Conservation (phyloP, 139 green algal genomes). For the Coelastrella sp. region DNA sequence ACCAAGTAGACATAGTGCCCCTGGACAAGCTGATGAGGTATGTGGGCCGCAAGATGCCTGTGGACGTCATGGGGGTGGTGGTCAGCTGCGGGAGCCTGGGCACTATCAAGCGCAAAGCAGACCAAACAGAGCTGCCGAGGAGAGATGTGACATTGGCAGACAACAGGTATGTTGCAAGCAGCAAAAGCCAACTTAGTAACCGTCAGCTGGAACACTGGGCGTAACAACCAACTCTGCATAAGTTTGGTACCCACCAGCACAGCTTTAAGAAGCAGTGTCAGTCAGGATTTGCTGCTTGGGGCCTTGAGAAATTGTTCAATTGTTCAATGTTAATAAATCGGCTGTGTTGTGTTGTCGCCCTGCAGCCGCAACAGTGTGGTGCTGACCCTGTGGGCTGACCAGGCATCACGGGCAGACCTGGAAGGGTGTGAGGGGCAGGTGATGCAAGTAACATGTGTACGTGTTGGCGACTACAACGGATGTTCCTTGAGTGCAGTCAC, state of each 20-base stretch:
- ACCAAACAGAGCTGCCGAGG: slow-evolving; percentile 77
- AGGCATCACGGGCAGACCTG: slow-evolving; percentile 59
- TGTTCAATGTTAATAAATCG: too few relatives aligned
- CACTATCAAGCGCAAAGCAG: slow-evolving; percentile 86
- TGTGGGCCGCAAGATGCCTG: slow-evolving; percentile 71
- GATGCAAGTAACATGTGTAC: slow-evolving; percentile 45
- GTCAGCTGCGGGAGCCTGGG: slow-evolving; percentile 62
- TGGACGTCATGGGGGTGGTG: slow-evolving; percentile 88
- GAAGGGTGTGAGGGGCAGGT: slow-evolving; percentile 55
- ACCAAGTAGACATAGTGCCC: slow-evolving; percentile 71
- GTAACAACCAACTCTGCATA: not conserved
- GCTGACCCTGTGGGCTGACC: slow-evolving; percentile 82
- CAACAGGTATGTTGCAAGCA: not conserved
- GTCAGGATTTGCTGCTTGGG: not conserved
- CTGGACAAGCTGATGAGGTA: slow-evolving; percentile 75
- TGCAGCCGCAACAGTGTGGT: slow-evolving; percentile 75
- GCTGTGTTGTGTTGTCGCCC: not conserved
- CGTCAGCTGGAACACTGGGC: not conserved
- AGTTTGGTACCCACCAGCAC: not conserved
- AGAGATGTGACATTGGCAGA: slow-evolving; percentile 28
- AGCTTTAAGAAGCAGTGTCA: not conserved
- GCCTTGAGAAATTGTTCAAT: too few relatives aligned
- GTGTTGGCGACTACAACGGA: slow-evolving; percentile 54
- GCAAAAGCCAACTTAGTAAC: too few relatives aligned
- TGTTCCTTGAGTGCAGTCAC: slow-evolving; percentile 39